Base-by-base conservation (phyloP, 768 basidiomycete genomes). In the Sarcodon sp. region DNA sequence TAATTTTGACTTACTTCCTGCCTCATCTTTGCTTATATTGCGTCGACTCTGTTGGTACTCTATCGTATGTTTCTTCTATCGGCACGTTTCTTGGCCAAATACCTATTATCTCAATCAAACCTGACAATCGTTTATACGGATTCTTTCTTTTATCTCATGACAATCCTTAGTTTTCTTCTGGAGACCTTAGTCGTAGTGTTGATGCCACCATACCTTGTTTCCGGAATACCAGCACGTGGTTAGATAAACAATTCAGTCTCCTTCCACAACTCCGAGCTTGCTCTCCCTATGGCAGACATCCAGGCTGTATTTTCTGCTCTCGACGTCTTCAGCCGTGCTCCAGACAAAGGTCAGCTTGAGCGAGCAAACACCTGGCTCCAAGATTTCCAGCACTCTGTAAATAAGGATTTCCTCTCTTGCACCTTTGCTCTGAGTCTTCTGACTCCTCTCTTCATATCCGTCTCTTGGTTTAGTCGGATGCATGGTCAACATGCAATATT, bases 331-430 rank as follows among this genome's bases (percentile, higher is more conserved):
- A 70, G 74, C 55, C 75, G 79, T 51, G 81, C 83, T 47, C 87
- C 94, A 33, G 87, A 94, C 72, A 84, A 87, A 57, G 65, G 66
- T 12, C 80, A 88, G 13, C 74, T 96, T 54, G 86, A 88, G 55
- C 76, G 75, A 55, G 94, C 92, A 55, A 97, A 96, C 69, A 68
- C 79, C 55, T 97, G 92, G 92, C 82, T 99, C 53, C 86, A 92
- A 70, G 91, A 93, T 66, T 99, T 98, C 64, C 94, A 99, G 71
- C 93, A 97, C 73, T 93, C 90, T 72, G 94, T 97, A 82, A 85
- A 80, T 86, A 72, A 70, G 70, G 45, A 67, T 79, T 79, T 80
- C 79, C 73, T 76, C 74, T 78, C 66, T 77, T 75, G 79, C 59
- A 61, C 61, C 55, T 55, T 61, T 74, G 72, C 65, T 71, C 66